Percentiles rank a stretch among this genome's conserved stretches.
These are phyloP conservation scores for Basipetospora chlamydospora DNA, from an alignment of 2,329 filamentous ascomycete genomes.

Conservation along the genomic window DNA sequence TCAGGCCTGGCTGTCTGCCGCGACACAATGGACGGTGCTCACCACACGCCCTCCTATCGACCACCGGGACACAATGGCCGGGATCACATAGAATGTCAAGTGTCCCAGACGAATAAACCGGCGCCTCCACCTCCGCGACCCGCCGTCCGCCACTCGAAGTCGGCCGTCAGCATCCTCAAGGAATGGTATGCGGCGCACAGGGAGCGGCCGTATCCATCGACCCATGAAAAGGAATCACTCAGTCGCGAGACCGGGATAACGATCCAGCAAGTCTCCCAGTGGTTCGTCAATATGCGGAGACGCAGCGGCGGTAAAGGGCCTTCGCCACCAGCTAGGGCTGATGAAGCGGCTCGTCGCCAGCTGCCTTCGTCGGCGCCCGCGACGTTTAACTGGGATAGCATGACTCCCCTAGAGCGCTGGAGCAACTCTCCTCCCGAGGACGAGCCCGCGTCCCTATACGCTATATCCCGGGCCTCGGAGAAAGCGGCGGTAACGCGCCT, in stretches of 20 bases:
- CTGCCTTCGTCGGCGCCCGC: background rate
- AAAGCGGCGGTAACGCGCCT: background rate
- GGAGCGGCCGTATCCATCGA: slow-evolving; percentile 50
- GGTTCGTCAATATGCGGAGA: slow-evolving; percentile 54
- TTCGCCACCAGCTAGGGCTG: background rate
- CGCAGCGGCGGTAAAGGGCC: slow-evolving; percentile 16
- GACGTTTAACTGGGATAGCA: slow-evolving; percentile 6
- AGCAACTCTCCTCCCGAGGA: slow-evolving; percentile 11
- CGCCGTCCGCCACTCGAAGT: background rate
- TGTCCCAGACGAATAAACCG: background rate
- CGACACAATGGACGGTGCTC: background rate
- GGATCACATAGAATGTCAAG: background rate
- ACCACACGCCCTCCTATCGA: background rate
- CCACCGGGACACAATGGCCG: background rate
- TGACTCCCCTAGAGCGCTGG: slow-evolving; percentile 11
- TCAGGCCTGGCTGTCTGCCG: too few relatives aligned
- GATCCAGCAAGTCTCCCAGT: slow-evolving; percentile 49
- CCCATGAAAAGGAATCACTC: slow-evolving; percentile 46
- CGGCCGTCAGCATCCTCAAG: slow-evolving; percentile 34
- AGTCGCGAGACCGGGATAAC: slow-evolving; percentile 45
- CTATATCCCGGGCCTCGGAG: slow-evolving; percentile 10
- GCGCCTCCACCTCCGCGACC: background rate
- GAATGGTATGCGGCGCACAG: slow-evolving; percentile 48
- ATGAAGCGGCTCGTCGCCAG: background rate
- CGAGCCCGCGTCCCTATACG: slow-evolving; percentile 11